These are phyloP conservation scores for Xylaria venustula DNA, from an alignment of 495 filamentous ascomycete species.

Conservation along the genomic window DNA sequence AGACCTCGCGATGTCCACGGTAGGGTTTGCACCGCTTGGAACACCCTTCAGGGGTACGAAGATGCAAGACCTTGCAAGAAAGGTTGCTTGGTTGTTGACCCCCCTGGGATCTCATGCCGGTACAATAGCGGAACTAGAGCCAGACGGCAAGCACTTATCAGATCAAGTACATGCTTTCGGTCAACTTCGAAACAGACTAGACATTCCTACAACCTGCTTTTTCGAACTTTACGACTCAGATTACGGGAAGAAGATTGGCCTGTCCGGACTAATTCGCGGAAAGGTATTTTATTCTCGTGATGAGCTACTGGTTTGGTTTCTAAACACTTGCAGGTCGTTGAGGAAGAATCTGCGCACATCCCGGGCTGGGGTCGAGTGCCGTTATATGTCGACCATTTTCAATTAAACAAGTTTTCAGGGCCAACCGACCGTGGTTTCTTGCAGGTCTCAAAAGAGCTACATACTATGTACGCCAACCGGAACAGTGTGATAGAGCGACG, in stretches of 20 bases:
- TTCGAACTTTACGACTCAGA: slow-evolving; percentile 6
- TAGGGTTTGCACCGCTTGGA: background rate
- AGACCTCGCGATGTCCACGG: background rate
- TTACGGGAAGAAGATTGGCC: background rate
- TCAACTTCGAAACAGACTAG: background rate
- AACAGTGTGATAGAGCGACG: background rate
- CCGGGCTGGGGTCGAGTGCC: background rate
- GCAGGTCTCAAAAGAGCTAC: background rate
- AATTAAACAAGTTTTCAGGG: slow-evolving; percentile 9
- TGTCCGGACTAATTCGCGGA: background rate
- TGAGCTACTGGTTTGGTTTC: background rate
- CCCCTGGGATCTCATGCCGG: background rate
- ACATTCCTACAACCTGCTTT: slow-evolving; percentile 1
- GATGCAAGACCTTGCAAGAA: background rate
- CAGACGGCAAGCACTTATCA: background rate
- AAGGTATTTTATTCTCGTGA: background rate
- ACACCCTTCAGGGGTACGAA: slow-evolving; percentile 10
- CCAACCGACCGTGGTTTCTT: slow-evolving; percentile 5
- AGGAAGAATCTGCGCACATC: background rate
- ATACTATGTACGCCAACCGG: background rate
- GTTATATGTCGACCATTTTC: slow-evolving; percentile 2
- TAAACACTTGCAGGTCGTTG: background rate
- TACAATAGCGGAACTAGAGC: background rate
- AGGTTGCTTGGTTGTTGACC: background rate
- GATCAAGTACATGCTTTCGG: background rate